Evolutionary conservation across 768 basidiomycete genomes (phyloP), one percentile per base, ranked within the genome.

Genomic region (Xerocomellus dryophilus): DNA sequence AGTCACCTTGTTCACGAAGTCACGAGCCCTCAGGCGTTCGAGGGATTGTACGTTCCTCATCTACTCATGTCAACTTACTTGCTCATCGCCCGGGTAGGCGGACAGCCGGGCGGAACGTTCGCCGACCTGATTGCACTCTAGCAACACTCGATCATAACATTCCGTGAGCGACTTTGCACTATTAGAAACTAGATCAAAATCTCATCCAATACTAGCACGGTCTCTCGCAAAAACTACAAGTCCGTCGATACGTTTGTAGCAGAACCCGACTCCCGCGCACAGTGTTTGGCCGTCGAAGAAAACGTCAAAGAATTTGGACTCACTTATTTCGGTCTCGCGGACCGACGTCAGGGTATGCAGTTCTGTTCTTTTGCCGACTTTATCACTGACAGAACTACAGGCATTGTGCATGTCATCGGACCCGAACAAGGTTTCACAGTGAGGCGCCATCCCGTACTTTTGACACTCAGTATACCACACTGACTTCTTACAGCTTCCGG

Each of bases 391-490:
- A 38, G 15, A 43, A 40, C n/a, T 49, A 29, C 57, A 89, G 88
- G 85, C 54, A 91, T 89, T 58, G 88, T 91, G 7, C 90, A 95
- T 71, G 78, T 95, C 58, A 95, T 95, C 65, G 93, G 92, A 42
- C 93, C 93, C 46, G 93, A 95, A 67, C 93, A 95, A 75, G 93
- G 93, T 36, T 95, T 95, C 68, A 94, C 93, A 43, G 85, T 84
- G 65, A 49, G 78, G 63, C 12, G 2, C n/a, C 8, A 34, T 27
- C 15, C 10, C n/a, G 9, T 42, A 25, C 27, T 14, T 23, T 43
- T 21, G 29, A 31, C 7, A 14, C 7, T 27, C 17, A 12, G 8
- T 14, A 18, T 35, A 20, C n/a, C 10, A 17, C 56, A 20, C 61
- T 56, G 21, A 51, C 25, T 20, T 38, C 34, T 31, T 31, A 32